These are phyloP conservation scores for Pisolithus sp. DNA, from an alignment of 768 basidiomycete species.

Conservation along the genomic window DNA sequence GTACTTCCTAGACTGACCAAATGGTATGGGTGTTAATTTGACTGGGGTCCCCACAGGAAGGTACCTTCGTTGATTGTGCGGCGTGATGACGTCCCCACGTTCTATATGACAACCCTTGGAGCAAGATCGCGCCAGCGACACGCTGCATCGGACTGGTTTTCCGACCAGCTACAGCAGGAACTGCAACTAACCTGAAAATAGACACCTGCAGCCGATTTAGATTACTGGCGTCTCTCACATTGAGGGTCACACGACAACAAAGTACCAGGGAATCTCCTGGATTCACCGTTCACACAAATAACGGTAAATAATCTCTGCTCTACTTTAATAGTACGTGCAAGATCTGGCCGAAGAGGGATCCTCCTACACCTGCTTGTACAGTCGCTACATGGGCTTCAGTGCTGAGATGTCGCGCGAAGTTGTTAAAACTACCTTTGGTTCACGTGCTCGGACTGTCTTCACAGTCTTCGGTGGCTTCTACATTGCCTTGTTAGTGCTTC, in stretches of 20 bases:
- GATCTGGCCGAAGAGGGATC: background rate
- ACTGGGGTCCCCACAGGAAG: too few species aligned
- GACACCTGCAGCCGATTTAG: background rate
- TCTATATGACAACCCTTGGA: background rate
- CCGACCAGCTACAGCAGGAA: background rate
- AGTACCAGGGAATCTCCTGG: background rate
- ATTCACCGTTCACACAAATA: background rate
- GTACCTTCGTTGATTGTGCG: background rate
- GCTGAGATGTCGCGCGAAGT: background rate
- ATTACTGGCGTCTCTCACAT: background rate
- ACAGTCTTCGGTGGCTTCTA: conserved; percentile 49
- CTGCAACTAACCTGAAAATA: background rate
- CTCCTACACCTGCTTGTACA: background rate
- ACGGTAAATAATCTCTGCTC: background rate
- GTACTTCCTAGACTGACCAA: too few species aligned
- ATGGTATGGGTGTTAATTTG: too few species aligned
- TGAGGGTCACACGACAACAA: background rate
- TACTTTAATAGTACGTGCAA: background rate
- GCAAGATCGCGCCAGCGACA: background rate
- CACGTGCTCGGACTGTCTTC: conserved; percentile 8
- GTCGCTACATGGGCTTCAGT: background rate
- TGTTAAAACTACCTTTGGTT: background rate
- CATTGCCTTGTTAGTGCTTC: conserved; percentile 41
- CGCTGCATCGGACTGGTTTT: background rate
- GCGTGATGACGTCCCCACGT: background rate